Evolutionary conservation across 116 monocot species (phyloP).

Genomic region (Papilionanthe hybrid): DNA sequence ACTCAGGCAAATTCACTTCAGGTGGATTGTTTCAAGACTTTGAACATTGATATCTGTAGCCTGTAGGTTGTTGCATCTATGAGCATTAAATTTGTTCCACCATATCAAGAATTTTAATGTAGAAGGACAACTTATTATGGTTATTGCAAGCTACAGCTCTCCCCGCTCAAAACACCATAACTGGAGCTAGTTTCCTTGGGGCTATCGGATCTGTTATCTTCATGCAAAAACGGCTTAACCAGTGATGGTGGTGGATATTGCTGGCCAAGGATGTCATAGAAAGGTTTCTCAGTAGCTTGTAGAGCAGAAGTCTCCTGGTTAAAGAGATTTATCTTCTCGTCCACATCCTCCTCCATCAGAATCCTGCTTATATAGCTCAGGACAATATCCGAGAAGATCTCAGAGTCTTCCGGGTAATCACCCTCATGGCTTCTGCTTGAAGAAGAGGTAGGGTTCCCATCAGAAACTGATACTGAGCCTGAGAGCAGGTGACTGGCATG

Average conservation of each 20-base stretch:
- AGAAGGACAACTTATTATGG: too few relatives aligned
- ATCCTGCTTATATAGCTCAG: constrained; percentile 39
- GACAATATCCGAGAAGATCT: constrained; percentile 34
- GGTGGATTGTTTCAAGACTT: too few relatives aligned
- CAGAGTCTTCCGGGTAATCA: constrained; percentile 30
- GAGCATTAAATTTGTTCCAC: too few relatives aligned
- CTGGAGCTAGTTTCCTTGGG: constrained; percentile 16
- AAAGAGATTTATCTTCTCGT: constrained; percentile 29
- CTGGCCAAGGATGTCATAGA: constrained; percentile 32
- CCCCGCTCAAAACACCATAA: constrained; percentile 10
- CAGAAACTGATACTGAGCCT: background rate
- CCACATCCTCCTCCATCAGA: constrained; percentile 54
- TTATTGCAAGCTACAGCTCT: constrained; percentile 8
- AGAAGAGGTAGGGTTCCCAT: background rate
- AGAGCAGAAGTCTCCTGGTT: constrained; percentile 22
- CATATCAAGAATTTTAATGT: too few relatives aligned
- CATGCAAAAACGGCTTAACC: constrained; percentile 12
- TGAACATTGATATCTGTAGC: too few relatives aligned
- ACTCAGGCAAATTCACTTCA: too few relatives aligned
- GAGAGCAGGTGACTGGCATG: background rate
- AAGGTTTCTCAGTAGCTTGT: constrained; percentile 33
- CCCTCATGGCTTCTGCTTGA: background rate
- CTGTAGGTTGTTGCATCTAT: too few relatives aligned
- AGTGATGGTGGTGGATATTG: constrained; percentile 12
- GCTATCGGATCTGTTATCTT: constrained; percentile 7